Percentiles rank a stretch among this genome's conserved stretches.
These are phyloP conservation scores for Fusarium pseudoanthophilum DNA, from an alignment of 2,329 filamentous ascomycete genomes.

Conservation along the genomic window DNA sequence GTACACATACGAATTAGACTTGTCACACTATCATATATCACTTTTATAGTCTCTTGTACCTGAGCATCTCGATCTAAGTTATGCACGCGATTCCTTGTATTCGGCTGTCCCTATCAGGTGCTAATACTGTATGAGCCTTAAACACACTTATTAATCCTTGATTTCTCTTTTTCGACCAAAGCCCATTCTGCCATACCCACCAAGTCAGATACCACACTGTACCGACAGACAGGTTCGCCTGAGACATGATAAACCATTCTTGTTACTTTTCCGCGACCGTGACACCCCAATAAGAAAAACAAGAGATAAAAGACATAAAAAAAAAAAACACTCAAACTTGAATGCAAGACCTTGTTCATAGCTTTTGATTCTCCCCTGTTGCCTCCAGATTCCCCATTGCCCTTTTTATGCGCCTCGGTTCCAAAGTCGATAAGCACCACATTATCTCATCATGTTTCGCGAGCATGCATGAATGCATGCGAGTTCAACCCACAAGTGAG, in stretches of 20 bases:
- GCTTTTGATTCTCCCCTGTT: conserved; percentile 29
- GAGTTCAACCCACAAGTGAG: neutral
- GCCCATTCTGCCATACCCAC: neutral
- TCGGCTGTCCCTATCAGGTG: conserved; percentile 16
- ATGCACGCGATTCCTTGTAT: conserved; percentile 23
- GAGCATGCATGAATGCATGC: conserved; percentile 7
- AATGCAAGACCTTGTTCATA: conserved; percentile 24
- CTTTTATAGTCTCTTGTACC: conserved; percentile 9
- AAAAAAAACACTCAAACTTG: conserved; percentile 33
- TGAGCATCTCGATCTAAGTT: conserved; percentile 19
- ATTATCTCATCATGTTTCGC: conserved; percentile 23
- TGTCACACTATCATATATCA: conserved; percentile 35
- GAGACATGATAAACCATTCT: conserved; percentile 31
- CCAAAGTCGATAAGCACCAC: conserved; percentile 13
- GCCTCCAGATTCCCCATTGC: conserved; percentile 29
- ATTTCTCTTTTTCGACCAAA: neutral
- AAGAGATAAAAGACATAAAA: neutral
- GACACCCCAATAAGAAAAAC: conserved; percentile 15
- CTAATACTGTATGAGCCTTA: conserved; percentile 11
- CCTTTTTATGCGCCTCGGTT: conserved; percentile 28
- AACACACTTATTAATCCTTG: conserved; percentile 26
- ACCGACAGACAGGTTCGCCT: conserved; percentile 32
- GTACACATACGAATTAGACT: neutral
- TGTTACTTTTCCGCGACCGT: conserved; percentile 40
- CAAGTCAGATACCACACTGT: conserved; percentile 14